These are phyloP conservation scores for Pachysandra terminalis DNA, from an alignment of 164 flowering plant species.

Conservation along the genomic window DNA sequence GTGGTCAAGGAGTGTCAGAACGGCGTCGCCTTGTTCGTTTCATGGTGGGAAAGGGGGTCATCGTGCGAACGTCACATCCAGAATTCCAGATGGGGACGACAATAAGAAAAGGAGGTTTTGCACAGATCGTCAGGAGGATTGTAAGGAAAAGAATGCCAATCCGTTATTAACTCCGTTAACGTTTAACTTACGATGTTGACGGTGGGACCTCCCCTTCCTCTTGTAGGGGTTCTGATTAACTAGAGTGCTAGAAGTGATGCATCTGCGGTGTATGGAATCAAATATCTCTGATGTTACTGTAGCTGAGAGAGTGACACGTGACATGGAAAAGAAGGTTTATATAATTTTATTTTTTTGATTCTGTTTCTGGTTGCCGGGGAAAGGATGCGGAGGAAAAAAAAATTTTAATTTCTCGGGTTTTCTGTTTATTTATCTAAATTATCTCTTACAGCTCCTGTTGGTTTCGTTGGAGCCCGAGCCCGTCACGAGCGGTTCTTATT, in stretches of 20 bases:
- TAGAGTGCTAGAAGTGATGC: background rate
- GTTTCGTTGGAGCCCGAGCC: conserved; percentile 22
- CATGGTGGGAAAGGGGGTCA: no score
- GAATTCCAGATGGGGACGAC: conserved; percentile 23
- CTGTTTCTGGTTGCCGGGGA: no score
- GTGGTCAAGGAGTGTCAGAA: no score
- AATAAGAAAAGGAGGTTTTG: background rate
- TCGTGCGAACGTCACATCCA: conserved; percentile 26
- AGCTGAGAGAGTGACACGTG: background rate
- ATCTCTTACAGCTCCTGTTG: background rate
- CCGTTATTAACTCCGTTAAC: conserved; percentile 7
- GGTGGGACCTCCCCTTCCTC: no score
- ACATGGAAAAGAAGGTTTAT: no score
- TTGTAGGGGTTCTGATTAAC: no score
- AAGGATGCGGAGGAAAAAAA: no score
- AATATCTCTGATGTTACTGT: no score
- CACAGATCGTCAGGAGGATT: conserved; percentile 1
- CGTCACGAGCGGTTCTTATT: conserved; percentile 20
- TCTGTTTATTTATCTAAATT: background rate
- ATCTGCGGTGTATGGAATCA: no score
- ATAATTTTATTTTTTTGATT: no score
- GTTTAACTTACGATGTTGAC: no score
- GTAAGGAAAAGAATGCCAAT: conserved; percentile 1
- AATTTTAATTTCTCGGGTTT: background rate
- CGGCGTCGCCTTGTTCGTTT: no score